phyloP scores from a whole-genome alignment of 2,329 filamentous ascomycete species.

The Beauveria varroae region DNA sequence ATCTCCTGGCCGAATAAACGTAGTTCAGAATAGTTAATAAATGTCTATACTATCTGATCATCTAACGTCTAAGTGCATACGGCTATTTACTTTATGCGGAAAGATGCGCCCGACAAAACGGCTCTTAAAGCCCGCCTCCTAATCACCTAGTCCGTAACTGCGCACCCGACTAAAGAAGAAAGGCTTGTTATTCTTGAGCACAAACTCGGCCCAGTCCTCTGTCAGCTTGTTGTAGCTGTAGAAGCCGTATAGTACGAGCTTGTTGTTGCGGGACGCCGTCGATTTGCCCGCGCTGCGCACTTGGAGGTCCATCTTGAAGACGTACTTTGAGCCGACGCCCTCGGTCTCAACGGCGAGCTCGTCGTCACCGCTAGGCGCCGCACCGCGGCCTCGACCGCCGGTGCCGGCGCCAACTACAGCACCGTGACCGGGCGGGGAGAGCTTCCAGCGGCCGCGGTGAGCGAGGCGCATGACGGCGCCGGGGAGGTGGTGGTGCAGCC shows the following conservation, averaged over 20 bases:
- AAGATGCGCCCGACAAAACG: too few species aligned
- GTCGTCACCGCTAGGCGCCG: constrained; percentile 45
- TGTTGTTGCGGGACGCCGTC: constrained; percentile 64
- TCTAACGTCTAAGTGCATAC: too few species aligned
- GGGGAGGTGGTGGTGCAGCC: constrained; percentile 29
- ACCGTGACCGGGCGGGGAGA: constrained; percentile 31
- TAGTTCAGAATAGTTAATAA: too few species aligned
- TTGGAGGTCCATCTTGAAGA: constrained; percentile 73
- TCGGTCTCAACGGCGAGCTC: constrained; percentile 81
- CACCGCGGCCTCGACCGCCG: constrained; percentile 41
- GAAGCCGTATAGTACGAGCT: constrained; percentile 80
- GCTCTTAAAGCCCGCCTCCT: not conserved
- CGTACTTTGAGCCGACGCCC: constrained; percentile 69
- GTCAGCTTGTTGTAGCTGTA: constrained; percentile 87
- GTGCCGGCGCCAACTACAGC: constrained; percentile 61
- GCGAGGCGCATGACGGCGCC: constrained; percentile 60
- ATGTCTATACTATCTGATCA: too few species aligned
- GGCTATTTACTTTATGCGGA: too few species aligned
- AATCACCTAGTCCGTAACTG: constrained; percentile 47
- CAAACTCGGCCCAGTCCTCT: constrained; percentile 84
- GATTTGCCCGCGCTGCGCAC: constrained; percentile 57
- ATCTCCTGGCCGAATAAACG: too few species aligned
- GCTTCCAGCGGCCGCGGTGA: constrained; percentile 47
- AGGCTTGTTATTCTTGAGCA: constrained; percentile 53
- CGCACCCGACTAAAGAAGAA: constrained; percentile 61